Evolutionary conservation across 2,329 filamentous ascomycete species (phyloP).

Genomic region (Penicillium sp.): DNA sequence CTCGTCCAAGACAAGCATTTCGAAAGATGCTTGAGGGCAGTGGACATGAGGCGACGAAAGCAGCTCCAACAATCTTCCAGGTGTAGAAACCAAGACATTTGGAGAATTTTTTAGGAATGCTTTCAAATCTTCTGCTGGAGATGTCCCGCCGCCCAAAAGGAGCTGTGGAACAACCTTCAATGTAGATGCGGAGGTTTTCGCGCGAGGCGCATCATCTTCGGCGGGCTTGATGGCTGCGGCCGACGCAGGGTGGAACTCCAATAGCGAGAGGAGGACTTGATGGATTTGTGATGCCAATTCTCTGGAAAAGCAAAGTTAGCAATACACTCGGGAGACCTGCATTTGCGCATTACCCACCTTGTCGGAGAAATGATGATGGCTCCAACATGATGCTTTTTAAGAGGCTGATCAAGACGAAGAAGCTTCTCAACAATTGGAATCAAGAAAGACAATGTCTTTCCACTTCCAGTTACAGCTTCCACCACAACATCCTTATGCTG

Average conservation of each 20-base stretch:
- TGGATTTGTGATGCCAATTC: constrained; percentile 92
- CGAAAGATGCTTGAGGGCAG: constrained; percentile 83
- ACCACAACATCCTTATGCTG: constrained; percentile 91
- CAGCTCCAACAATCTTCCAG: constrained; percentile 83
- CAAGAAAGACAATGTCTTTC: constrained; percentile 83
- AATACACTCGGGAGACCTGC: not conserved
- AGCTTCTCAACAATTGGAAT: constrained; percentile 82
- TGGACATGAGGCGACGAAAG: constrained; percentile 84
- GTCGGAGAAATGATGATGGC: constrained; percentile 92
- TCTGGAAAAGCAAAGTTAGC: constrained; percentile 44
- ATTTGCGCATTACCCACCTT: constrained; percentile 37
- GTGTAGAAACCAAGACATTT: constrained; percentile 87
- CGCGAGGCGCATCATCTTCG: constrained; percentile 41
- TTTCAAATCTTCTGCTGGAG: constrained; percentile 80
- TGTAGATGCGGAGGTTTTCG: constrained; percentile 47
- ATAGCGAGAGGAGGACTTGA: constrained; percentile 70
- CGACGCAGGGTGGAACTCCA: constrained; percentile 81
- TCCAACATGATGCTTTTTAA: constrained; percentile 85
- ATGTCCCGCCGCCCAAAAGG: constrained; percentile 79
- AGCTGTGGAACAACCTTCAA: constrained; percentile 76
- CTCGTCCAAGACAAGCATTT: constrained; percentile 89
- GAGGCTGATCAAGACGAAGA: constrained; percentile 73
- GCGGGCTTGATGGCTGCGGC: constrained; percentile 50
- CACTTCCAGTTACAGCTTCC: constrained; percentile 87
- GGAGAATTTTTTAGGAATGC: constrained; percentile 79